Percentiles rank a stretch among this genome's conserved stretches.
Conservation (phyloP, 73 alveolate species). For the Paramecium biaurelia region DNA sequence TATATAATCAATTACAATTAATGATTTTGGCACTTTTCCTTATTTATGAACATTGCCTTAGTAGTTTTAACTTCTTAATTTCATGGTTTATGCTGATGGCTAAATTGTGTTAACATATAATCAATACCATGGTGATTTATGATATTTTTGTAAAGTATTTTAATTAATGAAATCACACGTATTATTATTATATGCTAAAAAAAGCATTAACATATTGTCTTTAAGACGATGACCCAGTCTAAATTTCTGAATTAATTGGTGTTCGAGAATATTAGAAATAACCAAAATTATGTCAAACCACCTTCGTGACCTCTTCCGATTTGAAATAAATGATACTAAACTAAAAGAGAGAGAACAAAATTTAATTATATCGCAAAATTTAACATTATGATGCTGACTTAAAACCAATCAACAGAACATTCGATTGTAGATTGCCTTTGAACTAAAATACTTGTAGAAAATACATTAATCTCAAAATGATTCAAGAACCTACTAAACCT, state of each 20-base stretch:
- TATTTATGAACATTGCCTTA: slow-evolving; percentile 75
- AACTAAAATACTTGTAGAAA: not conserved
- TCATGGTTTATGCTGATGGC: slow-evolving; percentile 61
- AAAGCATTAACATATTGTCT: slow-evolving; percentile 28
- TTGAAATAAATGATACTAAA: not conserved
- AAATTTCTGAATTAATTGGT: not conserved
- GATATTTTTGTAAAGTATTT: slow-evolving; percentile 5
- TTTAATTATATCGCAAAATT: not conserved
- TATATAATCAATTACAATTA: slow-evolving; percentile 66
- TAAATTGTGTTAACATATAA: not conserved
- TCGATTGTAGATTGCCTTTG: not conserved
- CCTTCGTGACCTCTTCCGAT: not conserved
- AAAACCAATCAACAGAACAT: not conserved
- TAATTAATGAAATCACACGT: slow-evolving; percentile 51
- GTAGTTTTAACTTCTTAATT: slow-evolving; percentile 78
- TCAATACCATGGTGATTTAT: not conserved
- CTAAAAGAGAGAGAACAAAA: not conserved
- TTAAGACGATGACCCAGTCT: slow-evolving; percentile 20
- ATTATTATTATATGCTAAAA: slow-evolving; percentile 8
- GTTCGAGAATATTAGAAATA: not conserved
- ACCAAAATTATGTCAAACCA: not conserved
- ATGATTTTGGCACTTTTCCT: slow-evolving; percentile 87
- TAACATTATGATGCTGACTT: not conserved
- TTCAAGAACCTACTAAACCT: not conserved
- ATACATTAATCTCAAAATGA: not conserved